phyloP scores from a whole-genome alignment of 805 yeast genomes.

The Lipomyces starkeyi region DNA sequence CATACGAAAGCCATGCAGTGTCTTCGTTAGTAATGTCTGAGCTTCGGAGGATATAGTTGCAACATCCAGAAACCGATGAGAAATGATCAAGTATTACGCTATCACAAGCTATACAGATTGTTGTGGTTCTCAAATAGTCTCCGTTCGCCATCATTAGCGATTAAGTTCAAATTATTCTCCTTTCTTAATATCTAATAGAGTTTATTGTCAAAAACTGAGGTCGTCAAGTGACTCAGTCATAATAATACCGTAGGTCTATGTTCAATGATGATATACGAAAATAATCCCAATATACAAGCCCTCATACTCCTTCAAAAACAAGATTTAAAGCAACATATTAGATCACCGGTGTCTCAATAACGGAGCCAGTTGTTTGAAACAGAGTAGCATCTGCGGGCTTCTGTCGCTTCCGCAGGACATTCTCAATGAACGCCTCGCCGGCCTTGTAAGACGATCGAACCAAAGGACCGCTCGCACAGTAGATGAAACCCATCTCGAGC shows the following conservation, averaged over 20 bases:
- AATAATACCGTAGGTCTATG: background rate
- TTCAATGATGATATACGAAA: background rate
- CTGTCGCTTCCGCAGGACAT: slow-evolving; percentile 77
- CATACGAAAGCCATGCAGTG: too few relatives aligned
- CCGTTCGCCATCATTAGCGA: too few relatives aligned
- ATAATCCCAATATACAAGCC: background rate
- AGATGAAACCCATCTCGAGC: slow-evolving; percentile 83
- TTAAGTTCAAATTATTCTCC: too few relatives aligned
- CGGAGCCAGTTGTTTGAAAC: background rate
- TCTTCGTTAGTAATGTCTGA: too few relatives aligned
- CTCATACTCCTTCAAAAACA: slow-evolving; percentile 3
- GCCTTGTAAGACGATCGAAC: slow-evolving; percentile 98
- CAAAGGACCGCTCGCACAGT: slow-evolving; percentile 96
- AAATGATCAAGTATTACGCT: too few relatives aligned
- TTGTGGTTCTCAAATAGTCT: too few relatives aligned
- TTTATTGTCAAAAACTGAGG: too few relatives aligned
- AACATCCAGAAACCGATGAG: too few relatives aligned
- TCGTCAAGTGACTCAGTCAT: too few relatives aligned
- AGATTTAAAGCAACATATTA: background rate
- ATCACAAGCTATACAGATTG: too few relatives aligned
- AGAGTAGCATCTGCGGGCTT: slow-evolving; percentile 5
- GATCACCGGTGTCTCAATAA: slow-evolving; percentile 8
- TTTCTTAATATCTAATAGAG: too few relatives aligned
- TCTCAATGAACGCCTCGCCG: slow-evolving; percentile 96
- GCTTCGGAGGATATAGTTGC: too few relatives aligned